Base-by-base conservation (phyloP, 2,329 filamentous ascomycete species). In the Aureobasidium sp. region DNA sequence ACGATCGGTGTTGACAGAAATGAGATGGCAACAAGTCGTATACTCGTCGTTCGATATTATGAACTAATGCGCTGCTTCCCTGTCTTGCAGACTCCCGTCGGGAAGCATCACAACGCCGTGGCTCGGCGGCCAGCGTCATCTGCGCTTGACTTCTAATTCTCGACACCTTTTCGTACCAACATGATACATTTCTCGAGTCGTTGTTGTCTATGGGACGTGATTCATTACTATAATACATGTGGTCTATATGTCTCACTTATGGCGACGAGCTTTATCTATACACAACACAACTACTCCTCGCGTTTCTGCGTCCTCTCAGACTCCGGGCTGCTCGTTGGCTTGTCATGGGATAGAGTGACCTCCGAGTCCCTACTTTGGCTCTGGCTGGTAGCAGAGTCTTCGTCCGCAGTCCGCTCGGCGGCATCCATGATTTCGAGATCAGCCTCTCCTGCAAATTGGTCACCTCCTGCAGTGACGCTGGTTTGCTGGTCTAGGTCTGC, bases 391-490 rank as follows among this genome's bases (percentile, higher is more conserved):
- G 57, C n/a, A 27, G 12, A 24, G 13, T 56, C 59, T 13, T 57
- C 57, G 17, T 24, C 44, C 36, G 39, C 52, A 36, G 34, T 34
- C n/a, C 26, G 37, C 17, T 66, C 64, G 20, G 37, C 20, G 44
- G 65, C 67, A 50, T 69, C 68, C 37, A 66, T 65, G 24, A 70
- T 55, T 9, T 44, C 63, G 4, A 69, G 27, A 12, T 70, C 70
- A 47, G 65, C 65, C 44, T 71, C 70, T n/a, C 70, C 70, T 34
- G 64, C 59, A 44, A 72, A 71, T 26, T 64, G 66, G 34, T 71
- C 70, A 8, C 70, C 69, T 32, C 68, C 68, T 5, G 61, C 61
- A 7, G 65, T 66, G 17, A 67, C 32, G 29, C 63, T 68, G 10
- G 66, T 68, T 39, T 71, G 68, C 10, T 65, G 44, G 1, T 66